phyloP scores from a whole-genome alignment of 345 rosid genomes.

The Ceriops zippeliana region DNA sequence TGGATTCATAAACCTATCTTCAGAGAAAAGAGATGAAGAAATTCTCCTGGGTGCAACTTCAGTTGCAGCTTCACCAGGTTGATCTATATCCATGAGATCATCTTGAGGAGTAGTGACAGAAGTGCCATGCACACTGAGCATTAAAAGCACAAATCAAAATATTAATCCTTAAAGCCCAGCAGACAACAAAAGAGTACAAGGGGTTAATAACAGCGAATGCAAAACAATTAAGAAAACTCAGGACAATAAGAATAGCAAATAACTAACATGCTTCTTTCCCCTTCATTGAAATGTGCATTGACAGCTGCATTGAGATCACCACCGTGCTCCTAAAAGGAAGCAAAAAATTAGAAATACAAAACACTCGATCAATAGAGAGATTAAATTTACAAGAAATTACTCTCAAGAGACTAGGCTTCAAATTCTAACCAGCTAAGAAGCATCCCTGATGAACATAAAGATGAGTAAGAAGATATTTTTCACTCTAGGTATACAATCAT shows the following conservation, averaged over 20 bases:
- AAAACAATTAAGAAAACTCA: neutral
- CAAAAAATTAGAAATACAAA: conserved; percentile 16
- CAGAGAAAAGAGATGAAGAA: conserved; percentile 36
- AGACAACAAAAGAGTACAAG: neutral
- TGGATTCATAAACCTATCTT: conserved; percentile 35
- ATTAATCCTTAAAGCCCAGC: neutral
- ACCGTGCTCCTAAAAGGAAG: conserved; percentile 61
- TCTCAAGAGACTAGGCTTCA: neutral
- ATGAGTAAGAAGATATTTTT: neutral
- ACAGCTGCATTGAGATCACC: conserved; percentile 96
- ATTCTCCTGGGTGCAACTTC: conserved; percentile 34
- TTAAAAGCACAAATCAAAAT: neutral
- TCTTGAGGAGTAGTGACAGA: conserved; percentile 39
- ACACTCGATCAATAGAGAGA: neutral
- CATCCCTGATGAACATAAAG: neutral
- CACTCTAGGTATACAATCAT: too few species aligned
- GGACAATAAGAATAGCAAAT: neutral
- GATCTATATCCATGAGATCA: conserved; percentile 89
- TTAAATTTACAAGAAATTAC: neutral
- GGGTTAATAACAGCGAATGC: neutral
- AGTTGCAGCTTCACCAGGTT: conserved; percentile 30
- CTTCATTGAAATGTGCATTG: conserved; percentile 80
- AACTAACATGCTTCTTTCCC: conserved; percentile 64
- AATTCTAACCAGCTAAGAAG: neutral
- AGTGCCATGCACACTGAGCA: conserved; percentile 11